Percentiles rank a stretch among this genome's conserved stretches.
Conservation (phyloP, 352 stramenopile species). For the Phytophthora citricola region DNA sequence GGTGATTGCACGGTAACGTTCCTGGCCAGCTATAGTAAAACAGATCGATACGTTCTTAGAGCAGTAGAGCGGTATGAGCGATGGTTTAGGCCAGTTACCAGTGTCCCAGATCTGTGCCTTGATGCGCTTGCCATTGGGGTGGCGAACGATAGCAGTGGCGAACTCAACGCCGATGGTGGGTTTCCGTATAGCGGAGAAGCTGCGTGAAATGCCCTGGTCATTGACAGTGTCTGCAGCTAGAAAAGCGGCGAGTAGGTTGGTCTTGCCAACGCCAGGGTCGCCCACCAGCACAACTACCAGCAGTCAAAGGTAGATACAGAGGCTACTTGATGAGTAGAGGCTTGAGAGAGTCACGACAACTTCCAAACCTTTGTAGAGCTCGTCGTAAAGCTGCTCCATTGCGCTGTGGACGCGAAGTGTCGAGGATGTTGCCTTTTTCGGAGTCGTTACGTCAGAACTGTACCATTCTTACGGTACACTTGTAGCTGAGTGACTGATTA, state of each 20-base stretch:
- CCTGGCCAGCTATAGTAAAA: constrained; percentile 54
- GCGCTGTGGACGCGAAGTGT: neutral
- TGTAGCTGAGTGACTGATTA: no score
- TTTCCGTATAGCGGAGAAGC: constrained; percentile 65
- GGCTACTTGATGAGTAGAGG: neutral
- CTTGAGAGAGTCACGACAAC: neutral
- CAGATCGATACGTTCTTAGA: constrained; percentile 3
- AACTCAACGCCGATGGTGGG: constrained; percentile 87
- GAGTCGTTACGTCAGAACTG: constrained; percentile 26
- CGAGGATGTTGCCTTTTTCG: constrained; percentile 27
- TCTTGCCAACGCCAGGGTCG: constrained; percentile 91
- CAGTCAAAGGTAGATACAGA: neutral
- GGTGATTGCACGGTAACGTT: constrained; percentile 85
- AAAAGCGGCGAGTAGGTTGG: constrained; percentile 88
- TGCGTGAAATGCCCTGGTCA: constrained; percentile 45
- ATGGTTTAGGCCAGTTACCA: constrained; percentile 22
- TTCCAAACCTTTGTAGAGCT: constrained; percentile 76
- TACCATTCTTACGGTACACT: constrained; percentile 15
- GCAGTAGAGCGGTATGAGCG: neutral
- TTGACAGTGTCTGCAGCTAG: constrained; percentile 47
- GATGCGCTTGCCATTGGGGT: constrained; percentile 83
- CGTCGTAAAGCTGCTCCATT: constrained; percentile 78
- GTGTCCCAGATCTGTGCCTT: constrained; percentile 89
- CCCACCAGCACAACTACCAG: constrained; percentile 76
- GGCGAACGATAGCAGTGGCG: constrained; percentile 73